Percentiles rank a stretch among this genome's conserved stretches.
Conservation (phyloP, 306 rosid species). For the Luffa aegyptiaca region DNA sequence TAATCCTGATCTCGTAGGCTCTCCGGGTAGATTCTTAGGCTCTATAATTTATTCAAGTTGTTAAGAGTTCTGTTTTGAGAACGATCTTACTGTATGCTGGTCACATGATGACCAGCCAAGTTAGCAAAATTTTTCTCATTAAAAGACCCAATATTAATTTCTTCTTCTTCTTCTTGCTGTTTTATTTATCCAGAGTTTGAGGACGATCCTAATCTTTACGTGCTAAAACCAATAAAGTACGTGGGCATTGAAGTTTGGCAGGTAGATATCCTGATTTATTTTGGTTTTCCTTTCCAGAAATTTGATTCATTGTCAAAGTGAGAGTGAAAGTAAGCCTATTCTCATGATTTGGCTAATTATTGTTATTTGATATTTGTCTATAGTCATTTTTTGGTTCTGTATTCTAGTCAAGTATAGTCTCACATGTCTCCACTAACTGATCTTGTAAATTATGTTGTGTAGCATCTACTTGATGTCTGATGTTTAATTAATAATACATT, state of each 20-base stretch:
- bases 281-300: not conserved
- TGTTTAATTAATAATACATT: constrained; percentile 11
- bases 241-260: constrained; percentile 99
- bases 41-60: not conserved
- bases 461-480: not conserved
- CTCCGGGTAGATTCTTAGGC: not conserved
- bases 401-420: not conserved
- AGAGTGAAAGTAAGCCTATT: not conserved
- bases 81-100: not conserved
- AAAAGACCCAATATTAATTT: not conserved
- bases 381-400: not conserved
- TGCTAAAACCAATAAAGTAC: constrained; percentile 76
- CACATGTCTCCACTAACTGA: not conserved
- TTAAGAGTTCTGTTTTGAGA: not conserved
- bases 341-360: not conserved
- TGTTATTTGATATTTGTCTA: not conserved
- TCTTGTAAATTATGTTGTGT: constrained; percentile 1
- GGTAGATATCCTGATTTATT: constrained; percentile 28
- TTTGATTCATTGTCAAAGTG: not conserved
- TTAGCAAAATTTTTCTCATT: not conserved
- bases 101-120: not conserved
- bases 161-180: not conserved
- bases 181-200: constrained; percentile 60
- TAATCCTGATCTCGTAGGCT: not conserved
- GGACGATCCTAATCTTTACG: constrained; percentile 85